Evolutionary conservation across 768 basidiomycete species (phyloP), one percentile per base, ranked within the genome.

Genomic region (Cyclocybe aegerita): DNA sequence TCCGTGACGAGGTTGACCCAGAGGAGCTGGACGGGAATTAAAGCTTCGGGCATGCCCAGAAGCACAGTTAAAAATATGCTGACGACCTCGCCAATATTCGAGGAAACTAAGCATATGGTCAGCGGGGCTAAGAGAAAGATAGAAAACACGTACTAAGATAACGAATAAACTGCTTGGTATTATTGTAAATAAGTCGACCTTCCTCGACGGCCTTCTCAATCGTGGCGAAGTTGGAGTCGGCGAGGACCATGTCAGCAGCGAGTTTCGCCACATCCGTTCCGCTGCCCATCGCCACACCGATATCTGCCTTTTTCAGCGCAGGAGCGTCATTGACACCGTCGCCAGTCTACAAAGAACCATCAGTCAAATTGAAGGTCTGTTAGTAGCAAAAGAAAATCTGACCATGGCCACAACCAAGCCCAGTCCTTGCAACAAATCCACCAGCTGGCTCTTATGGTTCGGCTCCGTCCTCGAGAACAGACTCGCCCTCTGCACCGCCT

Each of bases 1-100:
- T 97, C 95, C 45, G 95, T 98, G 56, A 98, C 93, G 49, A 98
- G 75, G 71, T 98, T 99, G 65, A 98, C 95, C 93, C 94, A 98
- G 46, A 99, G 86, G 38, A 99, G 77, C 79, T 99, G 96, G 11
- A 98, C 94, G 38, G 94, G 94, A 61, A 98, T 98, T 48, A 99
- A 74, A 45, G 97, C 96, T 68, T 98, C 96, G n/a, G 96, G 96
- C 96, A 98, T 98, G 64, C 97, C 96, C 54, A 99, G 78, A 42
- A 98, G 78, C 17, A 98, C 95, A 2, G 97, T 98, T 59, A 98
- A 72, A 79, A 99, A 99, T 70, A 99, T 99, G 67, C 90, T 90
- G 70, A 96, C 93, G 58, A 96, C 95, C 69, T 97, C 95, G 48
- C 95, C 95, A 65, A 97, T 97, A 75, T 97, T 98, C 52, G 92